Evolutionary conservation across 306 rosid species (phyloP).

Genomic region (Ormosia semicastrata): DNA sequence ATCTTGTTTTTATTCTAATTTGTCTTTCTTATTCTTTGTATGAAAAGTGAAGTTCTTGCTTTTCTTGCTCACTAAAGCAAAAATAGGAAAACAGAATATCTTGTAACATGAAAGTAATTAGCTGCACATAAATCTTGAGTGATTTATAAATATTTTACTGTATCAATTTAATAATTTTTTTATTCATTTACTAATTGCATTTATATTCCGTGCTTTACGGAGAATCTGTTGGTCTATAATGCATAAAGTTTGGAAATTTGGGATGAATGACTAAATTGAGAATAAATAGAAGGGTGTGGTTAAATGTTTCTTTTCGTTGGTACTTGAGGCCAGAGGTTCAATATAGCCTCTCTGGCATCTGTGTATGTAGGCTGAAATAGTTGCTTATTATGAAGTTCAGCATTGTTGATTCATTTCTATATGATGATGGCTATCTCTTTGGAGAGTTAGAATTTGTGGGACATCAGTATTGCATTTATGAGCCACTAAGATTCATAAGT

Average conservation of each 20-base stretch:
- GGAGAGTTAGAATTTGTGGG: neutral
- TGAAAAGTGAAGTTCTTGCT: neutral
- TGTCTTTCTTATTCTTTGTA: neutral
- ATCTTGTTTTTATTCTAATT: neutral
- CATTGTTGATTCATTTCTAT: neutral
- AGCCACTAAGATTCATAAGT: neutral
- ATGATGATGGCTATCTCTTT: neutral
- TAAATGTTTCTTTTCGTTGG: neutral
- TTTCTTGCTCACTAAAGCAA: neutral
- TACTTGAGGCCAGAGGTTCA: neutral
- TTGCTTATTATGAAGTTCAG: neutral
- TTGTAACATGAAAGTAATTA: neutral
- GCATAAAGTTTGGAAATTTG: neutral
- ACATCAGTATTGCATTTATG: neutral
- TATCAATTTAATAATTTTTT: neutral
- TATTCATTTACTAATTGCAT: neutral
- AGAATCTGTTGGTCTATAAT: neutral
- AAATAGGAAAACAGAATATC: constrained; percentile 7
- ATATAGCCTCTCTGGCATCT: neutral
- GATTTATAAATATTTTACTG: neutral
- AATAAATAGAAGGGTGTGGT: neutral
- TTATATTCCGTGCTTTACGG: neutral
- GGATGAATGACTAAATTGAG: neutral
- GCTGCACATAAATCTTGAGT: neutral
- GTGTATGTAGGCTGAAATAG: neutral